A percentile compares a stretch with the other conserved stretches of the same genome.
These are phyloP conservation scores for Trypanosoma grayi DNA, from an alignment of 208 protist species.

Conservation along the genomic window DNA sequence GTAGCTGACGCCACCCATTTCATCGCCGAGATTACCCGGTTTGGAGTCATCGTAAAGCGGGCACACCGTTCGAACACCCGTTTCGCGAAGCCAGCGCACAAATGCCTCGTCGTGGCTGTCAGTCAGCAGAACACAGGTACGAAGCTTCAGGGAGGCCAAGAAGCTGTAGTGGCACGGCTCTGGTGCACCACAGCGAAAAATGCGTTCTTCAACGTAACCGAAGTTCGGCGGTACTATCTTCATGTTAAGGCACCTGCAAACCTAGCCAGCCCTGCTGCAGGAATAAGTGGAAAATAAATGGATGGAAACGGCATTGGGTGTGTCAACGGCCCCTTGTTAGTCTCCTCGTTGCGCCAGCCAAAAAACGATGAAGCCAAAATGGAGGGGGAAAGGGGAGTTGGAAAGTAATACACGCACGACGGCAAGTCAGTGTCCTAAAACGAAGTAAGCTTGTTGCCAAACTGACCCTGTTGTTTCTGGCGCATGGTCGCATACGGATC, in stretches of 20 bases:
- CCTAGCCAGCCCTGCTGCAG: constrained; percentile 3
- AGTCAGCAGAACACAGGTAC: constrained; percentile 95
- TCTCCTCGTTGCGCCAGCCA: no score
- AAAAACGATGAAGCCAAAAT: constrained; percentile 1
- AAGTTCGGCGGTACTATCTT: constrained; percentile 94
- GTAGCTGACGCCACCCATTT: constrained; percentile 17
- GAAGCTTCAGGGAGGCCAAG: constrained; percentile 93
- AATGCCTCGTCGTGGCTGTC: constrained; percentile 91
- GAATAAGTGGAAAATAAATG: constrained; percentile 15
- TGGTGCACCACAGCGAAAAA: constrained; percentile 96
- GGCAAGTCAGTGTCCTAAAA: constrained; percentile 33
- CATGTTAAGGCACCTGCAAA: constrained; percentile 37
- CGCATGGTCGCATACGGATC: constrained; percentile 78
- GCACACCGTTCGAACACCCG: constrained; percentile 81
- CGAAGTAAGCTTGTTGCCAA: constrained; percentile 51
- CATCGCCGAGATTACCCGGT: constrained; percentile 11
- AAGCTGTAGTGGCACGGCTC: constrained; percentile 97
- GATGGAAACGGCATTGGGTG: no score
- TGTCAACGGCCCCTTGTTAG: no score
- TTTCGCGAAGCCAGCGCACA: constrained; percentile 93
- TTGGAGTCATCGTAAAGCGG: constrained; percentile 48
- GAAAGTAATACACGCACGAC: no score
- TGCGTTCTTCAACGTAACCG: constrained; percentile 95
- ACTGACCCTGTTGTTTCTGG: constrained; percentile 46
- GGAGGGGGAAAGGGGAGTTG: constrained; percentile 8